A percentile compares a stretch with the other conserved stretches of the same genome.
These are phyloP conservation scores for Alnus glutinosa DNA, from an alignment of 306 rosid genomes.

Conservation along the genomic window DNA sequence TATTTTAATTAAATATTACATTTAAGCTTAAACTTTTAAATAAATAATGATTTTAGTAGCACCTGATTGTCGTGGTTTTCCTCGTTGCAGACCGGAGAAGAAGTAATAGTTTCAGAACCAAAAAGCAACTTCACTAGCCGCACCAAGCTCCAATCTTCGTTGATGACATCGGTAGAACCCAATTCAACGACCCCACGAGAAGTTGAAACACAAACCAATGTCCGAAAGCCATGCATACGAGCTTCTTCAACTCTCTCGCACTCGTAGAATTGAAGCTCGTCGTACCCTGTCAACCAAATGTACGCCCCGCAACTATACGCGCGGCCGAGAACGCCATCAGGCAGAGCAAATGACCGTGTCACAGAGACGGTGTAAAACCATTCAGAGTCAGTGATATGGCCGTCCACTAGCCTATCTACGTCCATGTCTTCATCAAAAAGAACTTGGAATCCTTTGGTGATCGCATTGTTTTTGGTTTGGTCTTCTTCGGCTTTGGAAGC, in stretches of 20 bases:
- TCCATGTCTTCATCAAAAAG: background rate
- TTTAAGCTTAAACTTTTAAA: too few relatives aligned
- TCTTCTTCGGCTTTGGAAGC: background rate
- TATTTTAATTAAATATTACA: too few relatives aligned
- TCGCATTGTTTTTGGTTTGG: background rate
- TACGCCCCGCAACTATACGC: constrained; percentile 33
- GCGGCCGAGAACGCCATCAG: constrained; percentile 26
- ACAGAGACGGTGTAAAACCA: constrained; percentile 41
- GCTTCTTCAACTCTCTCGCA: constrained; percentile 55
- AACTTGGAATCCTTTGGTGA: background rate
- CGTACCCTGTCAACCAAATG: constrained; percentile 41
- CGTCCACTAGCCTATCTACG: background rate
- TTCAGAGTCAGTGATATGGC: constrained; percentile 23
- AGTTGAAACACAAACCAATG: constrained; percentile 40
- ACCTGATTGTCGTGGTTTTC: background rate
- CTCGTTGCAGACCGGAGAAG: background rate
- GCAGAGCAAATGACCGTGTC: constrained; percentile 16
- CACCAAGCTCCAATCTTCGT: constrained; percentile 32
- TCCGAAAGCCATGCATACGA: constrained; percentile 34
- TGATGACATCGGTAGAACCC: constrained; percentile 38
- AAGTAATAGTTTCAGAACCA: background rate
- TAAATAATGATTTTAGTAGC: too few relatives aligned
- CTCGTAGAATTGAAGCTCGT: constrained; percentile 29
- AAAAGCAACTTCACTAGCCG: constrained; percentile 35
- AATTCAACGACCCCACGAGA: constrained; percentile 45